Evolutionary conservation across 1,139 yeast genomes (phyloP), one percentile per base, ranked within the genome.

Genomic region (Hyphopichia khmerensis): DNA sequence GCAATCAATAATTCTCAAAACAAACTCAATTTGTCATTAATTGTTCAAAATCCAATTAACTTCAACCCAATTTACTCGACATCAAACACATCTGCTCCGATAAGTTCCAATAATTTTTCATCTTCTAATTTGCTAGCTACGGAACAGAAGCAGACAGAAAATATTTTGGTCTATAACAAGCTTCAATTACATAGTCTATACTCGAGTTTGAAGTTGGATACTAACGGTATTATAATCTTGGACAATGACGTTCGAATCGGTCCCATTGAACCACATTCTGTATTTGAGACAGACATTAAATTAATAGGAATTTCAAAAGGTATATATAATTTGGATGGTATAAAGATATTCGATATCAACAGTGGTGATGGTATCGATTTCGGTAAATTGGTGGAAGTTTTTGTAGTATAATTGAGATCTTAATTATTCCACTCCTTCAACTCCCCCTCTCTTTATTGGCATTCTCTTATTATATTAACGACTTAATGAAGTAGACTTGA

Each of bases 331-430:
- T 64, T 87, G 27, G 82, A 79, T 44, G 91, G 89, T 2, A 72
- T 85, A 15, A 77, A 78, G 44, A 68, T 87, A 8, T 74, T 82
- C 41, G 95, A 87, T 55, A 67, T 81, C 10, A 59, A 59, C 33
- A 75, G 82, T 23, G 90, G 93, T 3, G 93, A 86, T 48, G 79
- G 82, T 1, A 72, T 83, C 49, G 91, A 83, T 48, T 84, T 87
- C 56, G 91, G 90, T 1, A 77, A 79, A 47, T 64, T 86, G 41
- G 70, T 87, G 17, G 91, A 86, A 53, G 86, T 87, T 1, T 77
- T 84, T 47, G 90, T 86, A 14, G 68, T 68, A 17, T 65, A 32
- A 13, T 21, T 9, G 50, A 43, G 16, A 2, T 19, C 15, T 9
- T 18, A 18, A 7, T n/a, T 27, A 27, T 27, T n/a, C n/a, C n/a